Conservation (phyloP, 2,329 filamentous ascomycete species). For the Trichoderma sp. region DNA sequence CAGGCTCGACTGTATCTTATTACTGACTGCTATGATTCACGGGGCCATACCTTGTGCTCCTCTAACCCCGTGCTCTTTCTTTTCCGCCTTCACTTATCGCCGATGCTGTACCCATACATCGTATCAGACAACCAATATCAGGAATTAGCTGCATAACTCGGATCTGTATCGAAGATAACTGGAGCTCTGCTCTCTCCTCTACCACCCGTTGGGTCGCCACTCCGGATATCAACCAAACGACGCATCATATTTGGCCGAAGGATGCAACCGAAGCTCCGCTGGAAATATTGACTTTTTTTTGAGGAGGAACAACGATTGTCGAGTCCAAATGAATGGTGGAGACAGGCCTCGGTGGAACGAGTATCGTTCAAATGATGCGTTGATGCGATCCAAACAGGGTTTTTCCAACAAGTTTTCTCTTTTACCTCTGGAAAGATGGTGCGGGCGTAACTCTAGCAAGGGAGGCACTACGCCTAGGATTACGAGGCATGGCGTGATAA, state of each 20-base stretch:
- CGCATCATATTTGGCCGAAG: background rate
- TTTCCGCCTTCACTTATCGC: background rate
- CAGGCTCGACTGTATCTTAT: constrained; percentile 18
- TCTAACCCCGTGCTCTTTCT: background rate
- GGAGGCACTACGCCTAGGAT: background rate
- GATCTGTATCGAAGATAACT: background rate
- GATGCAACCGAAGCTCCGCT: background rate
- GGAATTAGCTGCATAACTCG: background rate
- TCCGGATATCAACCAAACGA: background rate
- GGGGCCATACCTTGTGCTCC: background rate
- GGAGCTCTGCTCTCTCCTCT: background rate
- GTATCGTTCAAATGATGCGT: background rate
- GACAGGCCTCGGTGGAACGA: background rate
- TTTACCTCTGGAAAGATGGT: background rate
- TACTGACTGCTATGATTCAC: background rate
- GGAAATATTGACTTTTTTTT: background rate
- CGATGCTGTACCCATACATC: background rate
- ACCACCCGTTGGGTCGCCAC: background rate
- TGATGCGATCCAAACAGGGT: background rate
- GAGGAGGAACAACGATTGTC: background rate
- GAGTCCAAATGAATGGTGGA: background rate
- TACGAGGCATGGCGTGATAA: background rate
- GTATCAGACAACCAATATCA: background rate
- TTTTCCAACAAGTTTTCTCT: background rate
- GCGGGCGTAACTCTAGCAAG: background rate